phyloP scores from a whole-genome alignment of 805 yeast genomes.

The Metschnikowia vanudenii region DNA sequence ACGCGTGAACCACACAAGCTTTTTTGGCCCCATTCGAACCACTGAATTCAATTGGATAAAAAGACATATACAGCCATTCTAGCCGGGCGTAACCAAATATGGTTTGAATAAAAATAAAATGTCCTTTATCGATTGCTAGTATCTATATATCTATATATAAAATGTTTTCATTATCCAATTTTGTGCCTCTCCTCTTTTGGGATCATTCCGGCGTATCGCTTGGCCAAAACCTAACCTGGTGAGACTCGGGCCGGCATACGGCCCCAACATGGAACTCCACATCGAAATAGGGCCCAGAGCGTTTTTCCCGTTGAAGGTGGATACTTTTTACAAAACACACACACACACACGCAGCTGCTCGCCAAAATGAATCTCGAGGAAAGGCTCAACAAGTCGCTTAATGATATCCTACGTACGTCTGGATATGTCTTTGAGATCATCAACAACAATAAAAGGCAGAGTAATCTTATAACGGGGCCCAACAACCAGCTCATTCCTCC shows the following conservation, averaged over 20 bases:
- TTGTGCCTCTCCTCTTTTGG: no score
- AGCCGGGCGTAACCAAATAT: no score
- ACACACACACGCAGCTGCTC: not conserved
- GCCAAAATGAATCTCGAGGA: constrained; percentile 37
- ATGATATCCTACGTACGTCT: constrained; percentile 40
- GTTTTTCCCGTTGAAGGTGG: not conserved
- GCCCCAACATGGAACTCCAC: constrained; percentile 10
- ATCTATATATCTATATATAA: no score
- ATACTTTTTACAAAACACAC: not conserved
- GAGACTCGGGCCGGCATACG: constrained; percentile 7
- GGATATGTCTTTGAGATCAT: constrained; percentile 45
- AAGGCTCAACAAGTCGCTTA: constrained; percentile 39
- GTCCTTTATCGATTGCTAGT: no score
- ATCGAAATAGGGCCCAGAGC: not conserved
- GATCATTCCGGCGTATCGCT: no score
- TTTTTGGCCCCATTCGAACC: no score
- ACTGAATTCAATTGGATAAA: no score
- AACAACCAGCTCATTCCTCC: constrained; percentile 42
- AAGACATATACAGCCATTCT: no score
- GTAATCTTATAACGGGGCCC: constrained; percentile 41
- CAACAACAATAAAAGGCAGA: constrained; percentile 39
- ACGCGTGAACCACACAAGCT: no score
- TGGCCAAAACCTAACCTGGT: not conserved
- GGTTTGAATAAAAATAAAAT: no score
- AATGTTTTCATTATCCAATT: no score